Percentiles rank a stretch among this genome's conserved stretches.
Evolutionary conservation across 139 green algal genomes (phyloP).

Genomic region (Micromonas pusilla): DNA sequence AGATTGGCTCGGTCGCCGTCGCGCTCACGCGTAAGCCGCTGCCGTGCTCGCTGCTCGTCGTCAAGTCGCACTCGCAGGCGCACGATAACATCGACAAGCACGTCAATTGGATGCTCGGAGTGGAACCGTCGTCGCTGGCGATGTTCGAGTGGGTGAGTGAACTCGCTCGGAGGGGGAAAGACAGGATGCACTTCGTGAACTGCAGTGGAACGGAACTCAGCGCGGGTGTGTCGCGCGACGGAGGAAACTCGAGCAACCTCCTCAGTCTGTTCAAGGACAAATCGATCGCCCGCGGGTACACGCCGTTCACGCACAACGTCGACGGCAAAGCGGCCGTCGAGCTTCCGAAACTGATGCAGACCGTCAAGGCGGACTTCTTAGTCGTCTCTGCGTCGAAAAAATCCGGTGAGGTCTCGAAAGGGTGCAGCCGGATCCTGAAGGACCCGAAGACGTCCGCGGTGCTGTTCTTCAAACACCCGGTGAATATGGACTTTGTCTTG

Average conservation of each 20-base stretch:
- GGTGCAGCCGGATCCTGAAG: too few relatives aligned
- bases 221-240: too few relatives aligned
- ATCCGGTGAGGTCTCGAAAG: too few relatives aligned
- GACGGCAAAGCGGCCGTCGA: background rate
- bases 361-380: too few relatives aligned
- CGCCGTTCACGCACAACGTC: background rate
- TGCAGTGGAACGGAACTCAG: background rate
- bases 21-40: background rate
- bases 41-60: background rate
- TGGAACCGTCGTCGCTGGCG: background rate
- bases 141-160: background rate
- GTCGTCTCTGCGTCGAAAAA: too few relatives aligned
- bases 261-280: background rate
- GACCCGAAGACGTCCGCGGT: too few relatives aligned
- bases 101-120: background rate
- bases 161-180: background rate
- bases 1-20: background rate
- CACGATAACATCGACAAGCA: too few relatives aligned
- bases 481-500: too few relatives aligned
- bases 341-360: background rate
- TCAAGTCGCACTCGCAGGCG: background rate
- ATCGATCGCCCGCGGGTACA: background rate
- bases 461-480: too few relatives aligned
- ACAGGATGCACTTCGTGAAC: background rate
- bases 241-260: too few relatives aligned